Evolutionary conservation across 257 asterid species (phyloP).

Genomic region (Oldenlandia corymbosa): DNA sequence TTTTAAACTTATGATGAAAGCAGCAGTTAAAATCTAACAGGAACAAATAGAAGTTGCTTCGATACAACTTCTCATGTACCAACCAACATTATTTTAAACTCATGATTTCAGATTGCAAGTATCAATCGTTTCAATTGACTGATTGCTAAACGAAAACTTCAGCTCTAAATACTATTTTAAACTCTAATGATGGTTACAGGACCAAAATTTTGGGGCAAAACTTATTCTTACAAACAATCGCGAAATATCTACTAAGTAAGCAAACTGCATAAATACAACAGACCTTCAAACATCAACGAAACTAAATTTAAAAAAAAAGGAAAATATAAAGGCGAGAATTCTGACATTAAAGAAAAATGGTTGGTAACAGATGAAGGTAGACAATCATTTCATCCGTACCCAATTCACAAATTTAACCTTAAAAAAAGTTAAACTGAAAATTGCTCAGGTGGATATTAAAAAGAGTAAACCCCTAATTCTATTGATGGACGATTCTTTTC

Average conservation of each 20-base stretch:
- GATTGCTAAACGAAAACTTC: neutral
- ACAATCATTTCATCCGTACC: neutral
- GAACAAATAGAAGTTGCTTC: too few relatives aligned
- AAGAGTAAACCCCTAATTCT: too few relatives aligned
- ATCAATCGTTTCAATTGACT: neutral
- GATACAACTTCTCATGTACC: too few relatives aligned
- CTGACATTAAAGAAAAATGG: neutral
- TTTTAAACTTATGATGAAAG: too few relatives aligned
- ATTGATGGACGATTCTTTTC: too few relatives aligned
- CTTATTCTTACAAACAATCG: neutral
- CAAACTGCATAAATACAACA: neutral
- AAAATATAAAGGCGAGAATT: neutral
- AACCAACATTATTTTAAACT: too few relatives aligned
- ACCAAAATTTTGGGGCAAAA: neutral
- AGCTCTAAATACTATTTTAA: neutral
- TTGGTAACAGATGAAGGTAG: neutral
- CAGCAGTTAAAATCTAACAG: too few relatives aligned
- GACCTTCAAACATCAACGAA: neutral
- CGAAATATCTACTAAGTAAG: neutral
- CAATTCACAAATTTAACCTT: neutral
- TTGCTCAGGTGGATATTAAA: too few relatives aligned
- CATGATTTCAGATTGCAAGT: neutral
- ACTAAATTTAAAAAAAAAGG: too few relatives aligned
- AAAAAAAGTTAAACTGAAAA: neutral
- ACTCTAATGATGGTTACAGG: too few relatives aligned